phyloP scores from a whole-genome alignment of 495 filamentous ascomycete genomes.

The Penicillium canescens region DNA sequence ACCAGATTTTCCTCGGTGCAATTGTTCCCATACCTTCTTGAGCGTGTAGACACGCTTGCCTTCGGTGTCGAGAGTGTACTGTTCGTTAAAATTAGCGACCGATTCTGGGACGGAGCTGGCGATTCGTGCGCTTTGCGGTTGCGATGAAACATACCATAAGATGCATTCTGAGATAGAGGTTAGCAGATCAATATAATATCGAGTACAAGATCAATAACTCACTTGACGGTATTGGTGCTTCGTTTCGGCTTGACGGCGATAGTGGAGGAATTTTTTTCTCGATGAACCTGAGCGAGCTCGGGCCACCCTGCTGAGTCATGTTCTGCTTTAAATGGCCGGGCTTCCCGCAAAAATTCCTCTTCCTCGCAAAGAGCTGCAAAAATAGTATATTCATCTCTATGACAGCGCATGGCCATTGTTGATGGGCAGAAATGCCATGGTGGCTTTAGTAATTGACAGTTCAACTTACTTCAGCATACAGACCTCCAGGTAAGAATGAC shows the following conservation, averaged over 20 bases:
- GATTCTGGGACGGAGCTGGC: neutral
- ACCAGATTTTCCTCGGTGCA: neutral
- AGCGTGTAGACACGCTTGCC: slow-evolving; percentile 86
- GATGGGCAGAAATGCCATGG: slow-evolving; percentile 4
- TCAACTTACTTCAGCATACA: neutral
- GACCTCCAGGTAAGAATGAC: slow-evolving; percentile 19
- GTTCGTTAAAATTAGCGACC: slow-evolving; percentile 14
- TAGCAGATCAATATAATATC: slow-evolving; percentile 7
- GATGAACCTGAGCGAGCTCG: slow-evolving; percentile 16
- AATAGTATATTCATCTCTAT: slow-evolving; percentile 4
- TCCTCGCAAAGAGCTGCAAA: slow-evolving; percentile 11
- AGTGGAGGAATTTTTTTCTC: slow-evolving; percentile 40
- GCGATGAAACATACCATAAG: slow-evolving; percentile 44
- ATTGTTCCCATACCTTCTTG: slow-evolving; percentile 35
- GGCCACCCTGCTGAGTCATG: slow-evolving; percentile 36
- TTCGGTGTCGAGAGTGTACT: slow-evolving; percentile 74
- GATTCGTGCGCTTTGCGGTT: slow-evolving; percentile 2
- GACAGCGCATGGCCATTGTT: neutral
- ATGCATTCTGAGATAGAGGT: slow-evolving; percentile 47
- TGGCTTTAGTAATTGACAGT: neutral
- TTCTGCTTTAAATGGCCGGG: slow-evolving; percentile 27
- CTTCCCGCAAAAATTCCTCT: slow-evolving; percentile 24
- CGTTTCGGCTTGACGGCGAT: slow-evolving; percentile 13
- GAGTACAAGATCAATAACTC: slow-evolving; percentile 10
- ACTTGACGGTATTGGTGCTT: slow-evolving; percentile 30